Evolutionary conservation across 345 rosid species (phyloP).

Genomic region (Mallotus nudiflorus): DNA sequence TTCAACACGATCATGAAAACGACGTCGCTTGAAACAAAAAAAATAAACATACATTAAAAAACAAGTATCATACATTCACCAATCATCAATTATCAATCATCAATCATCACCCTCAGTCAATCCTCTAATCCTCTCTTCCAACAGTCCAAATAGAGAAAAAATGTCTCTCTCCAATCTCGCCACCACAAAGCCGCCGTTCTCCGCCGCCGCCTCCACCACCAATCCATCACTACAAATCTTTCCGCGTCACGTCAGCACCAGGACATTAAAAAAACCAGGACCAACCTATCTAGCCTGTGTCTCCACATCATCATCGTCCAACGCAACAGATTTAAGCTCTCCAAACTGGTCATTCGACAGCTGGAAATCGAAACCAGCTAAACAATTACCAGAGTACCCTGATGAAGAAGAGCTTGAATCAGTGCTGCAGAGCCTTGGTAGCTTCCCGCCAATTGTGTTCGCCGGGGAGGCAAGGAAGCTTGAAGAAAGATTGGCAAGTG

Average conservation of each 20-base stretch:
- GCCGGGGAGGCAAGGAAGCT: constrained; percentile 49
- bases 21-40: too few relatives aligned
- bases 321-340: neutral
- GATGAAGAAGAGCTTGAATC: constrained; percentile 30
- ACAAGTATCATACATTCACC: too few relatives aligned
- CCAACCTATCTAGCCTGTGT: constrained; percentile 17
- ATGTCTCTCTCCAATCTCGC: constrained; percentile 31
- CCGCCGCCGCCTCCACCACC: constrained; percentile 7
- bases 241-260: constrained; percentile 12
- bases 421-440: constrained; percentile 28
- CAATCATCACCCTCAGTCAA: neutral
- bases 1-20: too few relatives aligned
- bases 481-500: constrained; percentile 54
- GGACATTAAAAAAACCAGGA: neutral
- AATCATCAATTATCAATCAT: too few relatives aligned
- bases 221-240: constrained; percentile 2
- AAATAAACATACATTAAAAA: too few relatives aligned
- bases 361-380: constrained; percentile 39
- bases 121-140: neutral
- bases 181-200: constrained; percentile 14
- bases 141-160: too few relatives aligned
- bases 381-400: constrained; percentile 41
- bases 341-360: constrained; percentile 35
- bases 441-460: constrained; percentile 45
- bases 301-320: constrained; percentile 12